phyloP scores from a whole-genome alignment of 1,284 basidiomycete species.

The Xerocomus subilludens region DNA sequence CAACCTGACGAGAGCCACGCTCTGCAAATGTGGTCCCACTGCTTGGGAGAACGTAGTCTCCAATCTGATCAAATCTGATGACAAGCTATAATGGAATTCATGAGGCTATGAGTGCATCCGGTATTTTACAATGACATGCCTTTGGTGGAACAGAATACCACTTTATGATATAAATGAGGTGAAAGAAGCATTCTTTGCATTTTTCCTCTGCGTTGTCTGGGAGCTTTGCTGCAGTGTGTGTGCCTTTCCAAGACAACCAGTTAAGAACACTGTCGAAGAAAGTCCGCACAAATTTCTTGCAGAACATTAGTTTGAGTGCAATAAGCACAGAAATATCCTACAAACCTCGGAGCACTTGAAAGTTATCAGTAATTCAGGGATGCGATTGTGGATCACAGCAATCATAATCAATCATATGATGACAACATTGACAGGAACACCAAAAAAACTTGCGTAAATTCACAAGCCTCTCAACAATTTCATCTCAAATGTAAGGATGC shows the following conservation, averaged over 20 bases:
- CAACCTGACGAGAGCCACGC: conserved; percentile 44
- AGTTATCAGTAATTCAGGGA: too few relatives aligned
- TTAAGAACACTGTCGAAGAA: conserved; percentile 31
- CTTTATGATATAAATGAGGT: conserved; percentile 34
- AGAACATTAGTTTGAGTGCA: not conserved
- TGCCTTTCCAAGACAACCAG: not conserved
- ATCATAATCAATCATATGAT: too few relatives aligned
- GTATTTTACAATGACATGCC: conserved; percentile 27
- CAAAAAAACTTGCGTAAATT: too few relatives aligned
- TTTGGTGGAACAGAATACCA: conserved; percentile 38
- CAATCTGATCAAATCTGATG: conserved; percentile 45
- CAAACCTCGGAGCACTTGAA: conserved; percentile 41
- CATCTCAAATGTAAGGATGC: too few relatives aligned
- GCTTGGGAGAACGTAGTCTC: conserved; percentile 37
- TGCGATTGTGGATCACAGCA: too few relatives aligned
- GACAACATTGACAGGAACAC: too few relatives aligned
- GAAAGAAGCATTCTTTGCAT: not conserved
- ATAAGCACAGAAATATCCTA: not conserved
- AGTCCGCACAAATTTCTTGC: conserved; percentile 32
- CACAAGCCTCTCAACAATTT: too few relatives aligned
- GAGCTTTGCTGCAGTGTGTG: too few relatives aligned
- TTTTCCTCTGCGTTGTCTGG: not conserved
- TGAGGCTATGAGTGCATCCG: too few relatives aligned
- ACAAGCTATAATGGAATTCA: conserved; percentile 39
- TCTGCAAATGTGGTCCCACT: conserved; percentile 40